Percentiles rank a stretch among this genome's conserved stretches.
Evolutionary conservation across 1,139 yeast genomes (phyloP).

Genomic region (Candida sp.): DNA sequence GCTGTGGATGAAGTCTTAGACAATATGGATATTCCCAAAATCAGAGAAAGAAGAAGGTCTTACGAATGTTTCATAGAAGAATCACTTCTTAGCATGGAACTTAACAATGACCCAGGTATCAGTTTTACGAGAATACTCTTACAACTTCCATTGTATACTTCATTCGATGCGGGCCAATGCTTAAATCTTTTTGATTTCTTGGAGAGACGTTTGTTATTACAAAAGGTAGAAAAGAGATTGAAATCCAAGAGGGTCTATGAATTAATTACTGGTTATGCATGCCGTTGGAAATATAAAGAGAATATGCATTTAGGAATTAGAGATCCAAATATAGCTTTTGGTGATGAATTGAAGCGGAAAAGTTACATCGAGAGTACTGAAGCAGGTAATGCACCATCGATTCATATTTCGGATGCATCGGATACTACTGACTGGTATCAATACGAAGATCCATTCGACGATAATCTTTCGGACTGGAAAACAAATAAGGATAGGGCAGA

Average conservation of each 20-base stretch:
- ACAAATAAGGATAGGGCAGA: neutral
- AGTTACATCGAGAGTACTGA: slow-evolving; percentile 21
- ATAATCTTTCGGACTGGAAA: slow-evolving; percentile 15
- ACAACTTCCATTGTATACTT: slow-evolving; percentile 72
- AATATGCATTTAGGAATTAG: slow-evolving; percentile 24
- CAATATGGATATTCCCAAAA: slow-evolving; percentile 50
- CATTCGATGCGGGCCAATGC: slow-evolving; percentile 69
- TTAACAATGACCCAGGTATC: slow-evolving; percentile 56
- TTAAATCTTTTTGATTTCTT: slow-evolving; percentile 71
- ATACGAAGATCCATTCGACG: slow-evolving; percentile 8
- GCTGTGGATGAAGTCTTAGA: slow-evolving; percentile 33
- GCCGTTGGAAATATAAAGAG: slow-evolving; percentile 53
- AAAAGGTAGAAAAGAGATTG: slow-evolving; percentile 54
- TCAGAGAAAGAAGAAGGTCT: slow-evolving; percentile 47
- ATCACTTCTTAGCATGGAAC: slow-evolving; percentile 51
- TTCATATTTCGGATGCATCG: slow-evolving; percentile 8
- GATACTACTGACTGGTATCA: slow-evolving; percentile 7
- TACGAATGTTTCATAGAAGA: slow-evolving; percentile 65
- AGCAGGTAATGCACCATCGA: slow-evolving; percentile 3
- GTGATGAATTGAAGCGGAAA: slow-evolving; percentile 20
- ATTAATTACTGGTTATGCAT: slow-evolving; percentile 54
- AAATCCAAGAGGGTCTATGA: slow-evolving; percentile 51
- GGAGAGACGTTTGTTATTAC: slow-evolving; percentile 58
- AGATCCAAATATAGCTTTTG: slow-evolving; percentile 26
- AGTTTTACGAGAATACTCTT: slow-evolving; percentile 64